phyloP scores from a whole-genome alignment of 2,329 filamentous ascomycete genomes.

The Aspergillus thermomutatus region DNA sequence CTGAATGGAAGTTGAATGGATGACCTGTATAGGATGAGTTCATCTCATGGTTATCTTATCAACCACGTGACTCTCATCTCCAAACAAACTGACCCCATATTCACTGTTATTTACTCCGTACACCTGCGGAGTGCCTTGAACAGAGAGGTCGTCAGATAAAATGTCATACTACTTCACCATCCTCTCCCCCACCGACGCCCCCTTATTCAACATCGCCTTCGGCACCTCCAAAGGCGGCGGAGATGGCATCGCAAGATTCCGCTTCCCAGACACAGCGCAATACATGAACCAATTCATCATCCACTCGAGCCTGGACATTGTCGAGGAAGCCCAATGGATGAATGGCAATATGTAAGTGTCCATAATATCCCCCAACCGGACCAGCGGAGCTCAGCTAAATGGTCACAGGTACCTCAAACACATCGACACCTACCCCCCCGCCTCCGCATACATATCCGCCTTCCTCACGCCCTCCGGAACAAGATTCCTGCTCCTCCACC shows the following conservation, averaged over 20 bases:
- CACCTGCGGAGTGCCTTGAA: too few species aligned
- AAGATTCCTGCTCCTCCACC: constrained; percentile 91
- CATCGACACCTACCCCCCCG: constrained; percentile 84
- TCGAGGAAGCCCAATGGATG: constrained; percentile 95
- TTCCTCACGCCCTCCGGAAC: constrained; percentile 91
- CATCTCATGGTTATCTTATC: constrained; percentile 11
- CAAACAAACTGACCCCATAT: neutral
- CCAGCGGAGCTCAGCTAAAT: too few species aligned
- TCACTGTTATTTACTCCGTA: neutral
- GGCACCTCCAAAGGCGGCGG: constrained; percentile 94
- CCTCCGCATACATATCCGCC: constrained; percentile 86
- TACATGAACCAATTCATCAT: constrained; percentile 98
- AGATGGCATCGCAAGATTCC: constrained; percentile 85
- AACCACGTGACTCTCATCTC: constrained; percentile 13
- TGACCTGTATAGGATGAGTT: neutral
- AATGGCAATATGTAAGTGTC: constrained; percentile 69
- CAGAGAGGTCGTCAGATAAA: too few species aligned
- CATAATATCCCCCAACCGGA: too few species aligned
- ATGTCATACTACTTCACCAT: constrained; percentile 99
- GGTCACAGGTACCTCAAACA: constrained; percentile 81
- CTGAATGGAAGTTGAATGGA: neutral
- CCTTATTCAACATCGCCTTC: constrained; percentile 95
- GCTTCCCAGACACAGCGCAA: constrained; percentile 81
- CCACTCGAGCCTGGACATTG: constrained; percentile 88
- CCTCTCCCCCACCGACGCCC: constrained; percentile 90